Evolutionary conservation across 495 filamentous ascomycete genomes (phyloP), one percentile per base, ranked within the genome.

Genomic region (Neurospora sp.): DNA sequence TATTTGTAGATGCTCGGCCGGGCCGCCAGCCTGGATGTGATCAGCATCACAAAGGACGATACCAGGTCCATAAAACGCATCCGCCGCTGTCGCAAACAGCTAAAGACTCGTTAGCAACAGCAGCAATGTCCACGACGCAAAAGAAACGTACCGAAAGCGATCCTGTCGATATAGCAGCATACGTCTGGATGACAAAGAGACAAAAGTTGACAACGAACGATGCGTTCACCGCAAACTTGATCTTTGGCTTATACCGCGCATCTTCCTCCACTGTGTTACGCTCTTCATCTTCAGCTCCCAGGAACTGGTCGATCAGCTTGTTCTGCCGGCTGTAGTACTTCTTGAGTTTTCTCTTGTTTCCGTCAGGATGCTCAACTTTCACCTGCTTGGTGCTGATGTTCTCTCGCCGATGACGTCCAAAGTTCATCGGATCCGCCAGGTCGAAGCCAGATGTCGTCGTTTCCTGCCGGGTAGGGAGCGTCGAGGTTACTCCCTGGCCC

Each of bases 41-140:
- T 79, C 37, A 87, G 80, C 84, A 88, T 88, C 73, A 87, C 85
- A 73, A 85, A 82, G 37, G 86, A 88, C 37, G 85, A 87, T 8
- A 88, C 85, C n/a, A 88, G 83, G 70, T 89, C 86, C 86, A 88
- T 87, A 74, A 88, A 88, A 88, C 35, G 87, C 86, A 78, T 88
- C 87, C 70, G 87, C 86, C 66, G 87, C 85, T 69, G 87, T 88
- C 44, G 85, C 87, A 73, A 89, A 89, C 5, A 88, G 82, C 75
- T 86, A 74, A 68, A 66, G 8, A 14, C 20, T 16, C 16, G 70
- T 78, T 72, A 77, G 73, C 73, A 75, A 75, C 72, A 73, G 77
- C 44, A n/a, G 39, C 75, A 11, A 41, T 37, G 72, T 61, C 53
- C 70, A 53, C 72, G 46, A 72, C 73, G 72, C 73, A 68, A 48